These are phyloP conservation scores for Pythium guiyangense DNA, from an alignment of 352 stramenopile genomes.

Conservation along the genomic window DNA sequence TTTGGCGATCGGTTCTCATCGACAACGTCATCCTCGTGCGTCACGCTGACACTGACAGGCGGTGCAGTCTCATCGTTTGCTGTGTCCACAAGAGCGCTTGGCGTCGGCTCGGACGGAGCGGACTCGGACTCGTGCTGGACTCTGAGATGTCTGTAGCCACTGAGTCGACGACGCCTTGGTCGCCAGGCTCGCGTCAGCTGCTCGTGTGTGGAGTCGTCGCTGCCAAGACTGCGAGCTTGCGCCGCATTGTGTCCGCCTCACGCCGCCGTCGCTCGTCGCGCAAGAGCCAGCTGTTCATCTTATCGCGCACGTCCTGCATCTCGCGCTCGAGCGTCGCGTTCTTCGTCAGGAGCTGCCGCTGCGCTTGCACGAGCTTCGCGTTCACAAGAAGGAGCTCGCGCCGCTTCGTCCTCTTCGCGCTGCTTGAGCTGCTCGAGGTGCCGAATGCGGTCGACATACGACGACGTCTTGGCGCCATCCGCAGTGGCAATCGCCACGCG, in stretches of 20 bases:
- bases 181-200: not conserved
- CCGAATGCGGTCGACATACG: conserved; percentile 42
- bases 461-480: conserved; percentile 18
- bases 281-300: conserved; percentile 45
- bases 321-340: conserved; percentile 21
- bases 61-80: too few relatives aligned
- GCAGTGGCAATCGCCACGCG: not conserved
- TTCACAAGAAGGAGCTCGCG: conserved; percentile 64
- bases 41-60: not conserved
- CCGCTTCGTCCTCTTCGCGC: conserved; percentile 42
- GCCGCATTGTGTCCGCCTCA: conserved; percentile 19
- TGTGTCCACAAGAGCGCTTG: too few relatives aligned
- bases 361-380: conserved; percentile 59
- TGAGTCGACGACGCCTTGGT: not conserved
- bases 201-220: conserved; percentile 2
- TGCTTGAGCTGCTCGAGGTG: conserved; percentile 42
- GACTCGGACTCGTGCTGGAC: too few relatives aligned
- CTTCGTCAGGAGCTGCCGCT: conserved; percentile 47
- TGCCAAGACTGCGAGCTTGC: conserved; percentile 15
- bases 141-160: not conserved
- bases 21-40: not conserved
- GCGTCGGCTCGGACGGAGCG: too few relatives aligned
- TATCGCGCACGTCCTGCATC: conserved; percentile 40
- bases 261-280: conserved; percentile 44
- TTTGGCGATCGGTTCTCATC: conserved; percentile 11